A percentile compares a stretch with the other conserved stretches of the same genome.
Evolutionary conservation across 257 asterid species (phyloP).

Genomic region (Henckelia pumila): DNA sequence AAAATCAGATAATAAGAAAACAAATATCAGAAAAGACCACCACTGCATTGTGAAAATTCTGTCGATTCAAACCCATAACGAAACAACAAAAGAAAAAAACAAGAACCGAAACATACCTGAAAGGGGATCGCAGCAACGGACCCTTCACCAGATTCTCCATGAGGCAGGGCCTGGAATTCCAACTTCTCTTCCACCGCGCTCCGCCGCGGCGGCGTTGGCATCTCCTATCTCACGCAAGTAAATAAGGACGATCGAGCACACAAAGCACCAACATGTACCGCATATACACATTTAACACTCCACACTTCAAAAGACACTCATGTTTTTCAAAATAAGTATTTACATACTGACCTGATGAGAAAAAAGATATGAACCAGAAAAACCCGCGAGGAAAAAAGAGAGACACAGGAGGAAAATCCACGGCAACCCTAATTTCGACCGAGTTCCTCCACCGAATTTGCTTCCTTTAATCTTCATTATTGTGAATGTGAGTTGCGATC

Average conservation of each 20-base stretch:
- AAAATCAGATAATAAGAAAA: too few relatives aligned
- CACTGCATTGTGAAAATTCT: neutral
- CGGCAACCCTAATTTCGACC: conserved; percentile 56
- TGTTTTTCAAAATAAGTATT: neutral
- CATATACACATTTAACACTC: neutral
- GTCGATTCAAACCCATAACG: neutral
- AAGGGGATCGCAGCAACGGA: conserved; percentile 57
- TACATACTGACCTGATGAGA: conserved; percentile 53
- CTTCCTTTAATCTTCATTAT: conserved; percentile 65
- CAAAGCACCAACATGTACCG: neutral
- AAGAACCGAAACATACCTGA: conserved; percentile 46
- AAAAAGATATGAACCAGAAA: conserved; percentile 70
- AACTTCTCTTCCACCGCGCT: conserved; percentile 41
- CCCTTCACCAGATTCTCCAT: conserved; percentile 64
- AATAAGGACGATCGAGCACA: conserved; percentile 4
- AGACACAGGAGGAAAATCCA: conserved; percentile 66
- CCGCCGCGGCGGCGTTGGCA: conserved; percentile 42
- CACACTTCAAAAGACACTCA: neutral
- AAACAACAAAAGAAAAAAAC: too few relatives aligned
- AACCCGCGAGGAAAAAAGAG: conserved; percentile 79
- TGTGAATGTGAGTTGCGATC: neutral
- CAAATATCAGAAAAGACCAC: neutral
- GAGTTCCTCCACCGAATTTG: conserved; percentile 43
- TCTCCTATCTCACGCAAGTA: conserved; percentile 41
- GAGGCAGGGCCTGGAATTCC: conserved; percentile 45